Evolutionary conservation across 768 basidiomycete genomes (phyloP).

Genomic region (Crepidotus variabilis): DNA sequence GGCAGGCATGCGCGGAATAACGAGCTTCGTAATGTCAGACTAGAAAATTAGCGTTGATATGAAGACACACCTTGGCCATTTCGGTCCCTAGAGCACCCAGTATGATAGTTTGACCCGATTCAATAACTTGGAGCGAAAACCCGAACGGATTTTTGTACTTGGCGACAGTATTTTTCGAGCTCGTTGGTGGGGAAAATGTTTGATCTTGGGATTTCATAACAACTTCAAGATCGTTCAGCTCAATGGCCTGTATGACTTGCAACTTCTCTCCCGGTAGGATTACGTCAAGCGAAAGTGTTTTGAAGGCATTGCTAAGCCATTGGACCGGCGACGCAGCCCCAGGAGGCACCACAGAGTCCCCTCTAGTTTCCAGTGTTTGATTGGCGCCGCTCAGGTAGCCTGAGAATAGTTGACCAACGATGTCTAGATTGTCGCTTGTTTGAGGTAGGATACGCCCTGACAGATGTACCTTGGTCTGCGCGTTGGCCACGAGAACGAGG

Average conservation of each 20-base stretch:
- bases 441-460: constrained; percentile 64
- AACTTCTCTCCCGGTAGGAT: constrained; percentile 59
- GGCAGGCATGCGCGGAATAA: constrained; percentile 43
- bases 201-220: constrained; percentile 48
- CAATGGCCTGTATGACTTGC: constrained; percentile 61
- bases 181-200: constrained; percentile 56
- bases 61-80: constrained; percentile 45
- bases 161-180: constrained; percentile 52
- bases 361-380: constrained; percentile 54
- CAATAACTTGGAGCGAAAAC: constrained; percentile 64
- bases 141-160: constrained; percentile 74
- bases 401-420: constrained; percentile 62
- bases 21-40: constrained; percentile 33
- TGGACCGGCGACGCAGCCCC: constrained; percentile 47
- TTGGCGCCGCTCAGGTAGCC: constrained; percentile 62
- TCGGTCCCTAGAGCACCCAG: constrained; percentile 44
- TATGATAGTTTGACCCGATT: constrained; percentile 50
- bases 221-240: constrained; percentile 52
- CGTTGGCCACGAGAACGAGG: constrained; percentile 47
- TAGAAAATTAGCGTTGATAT: not conserved
- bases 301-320: constrained; percentile 71
- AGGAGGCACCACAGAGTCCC: constrained; percentile 56
- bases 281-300: constrained; percentile 58
- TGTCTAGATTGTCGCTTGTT: constrained; percentile 46
- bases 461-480: constrained; percentile 47